These are phyloP conservation scores for Cicer chorassanicum DNA, from an alignment of 306 rosid genomes.

Conservation along the genomic window DNA sequence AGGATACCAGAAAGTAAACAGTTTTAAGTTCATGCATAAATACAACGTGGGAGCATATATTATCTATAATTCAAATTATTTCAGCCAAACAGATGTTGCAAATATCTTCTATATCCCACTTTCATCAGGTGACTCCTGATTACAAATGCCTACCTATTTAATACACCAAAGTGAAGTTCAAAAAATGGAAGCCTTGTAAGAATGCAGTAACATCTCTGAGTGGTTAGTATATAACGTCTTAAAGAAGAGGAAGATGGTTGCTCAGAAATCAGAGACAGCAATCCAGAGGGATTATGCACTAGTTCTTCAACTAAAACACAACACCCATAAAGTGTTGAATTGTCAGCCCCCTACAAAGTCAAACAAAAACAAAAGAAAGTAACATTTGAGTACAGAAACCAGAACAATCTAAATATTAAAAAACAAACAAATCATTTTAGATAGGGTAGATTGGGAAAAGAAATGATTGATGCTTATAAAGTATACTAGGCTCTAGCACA, in stretches of 20 bases:
- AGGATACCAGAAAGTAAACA: conserved; percentile 27
- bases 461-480: conserved; percentile 12
- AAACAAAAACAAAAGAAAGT: conserved; percentile 13
- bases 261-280: conserved; percentile 78
- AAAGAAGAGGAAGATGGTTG: conserved; percentile 60
- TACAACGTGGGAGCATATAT: conserved; percentile 15
- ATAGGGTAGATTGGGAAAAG: conserved; percentile 13
- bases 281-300: conserved; percentile 88
- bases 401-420: not conserved
- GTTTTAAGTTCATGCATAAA: conserved; percentile 18
- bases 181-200: conserved; percentile 91
- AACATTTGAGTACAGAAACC: conserved; percentile 19
- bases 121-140: conserved; percentile 28
- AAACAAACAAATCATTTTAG: conserved; percentile 3
- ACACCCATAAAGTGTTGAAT: conserved; percentile 93
- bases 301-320: conserved; percentile 94
- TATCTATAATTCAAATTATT: conserved; percentile 22
- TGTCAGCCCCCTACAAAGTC: conserved; percentile 78
- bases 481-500: conserved; percentile 15
- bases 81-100: conserved; percentile 37
- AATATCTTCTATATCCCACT: conserved; percentile 29
- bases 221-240: conserved; percentile 81
- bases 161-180: conserved; percentile 93
- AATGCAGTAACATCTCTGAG: conserved; percentile 93
- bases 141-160: conserved; percentile 70